Base-by-base conservation (phyloP, 1,284 basidiomycete species). In the Tilletia walkeri region DNA sequence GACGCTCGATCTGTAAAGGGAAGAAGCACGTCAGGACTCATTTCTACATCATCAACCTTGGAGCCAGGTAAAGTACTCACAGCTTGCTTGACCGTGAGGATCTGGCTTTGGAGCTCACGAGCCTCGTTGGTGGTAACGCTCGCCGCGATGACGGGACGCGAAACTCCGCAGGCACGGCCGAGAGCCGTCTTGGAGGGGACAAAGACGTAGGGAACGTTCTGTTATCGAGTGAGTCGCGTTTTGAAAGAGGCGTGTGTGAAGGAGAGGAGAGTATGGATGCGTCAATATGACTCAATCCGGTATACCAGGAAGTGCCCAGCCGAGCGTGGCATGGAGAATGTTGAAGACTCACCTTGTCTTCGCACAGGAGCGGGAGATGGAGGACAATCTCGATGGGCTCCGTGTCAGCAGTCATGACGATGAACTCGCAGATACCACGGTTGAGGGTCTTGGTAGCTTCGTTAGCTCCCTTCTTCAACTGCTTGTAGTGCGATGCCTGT, bases 311-410 rank as follows among this genome's bases (percentile, higher is more conserved):
- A 30, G 1, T 30, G 24, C 24, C 2, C 24, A 30, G 24, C 24
- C 24, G 24, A 30, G 24, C 24, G 24, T 30, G 24, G 24, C 24
- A 30, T 30, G 24, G 24, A 30, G 24, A 30, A 30, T 36, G 30
- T 18, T 61, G 16, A 24, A 20, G 9, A 69, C 72, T 45, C 65
- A 72, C 72, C 69, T 99, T 99, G 88, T 99, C 96, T 86, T 99
- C 96, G 84, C 96, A 99, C 56, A 99, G 88, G 69, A 99, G 88
- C 59, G 96, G 96, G 38, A 99, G 89, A 86, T 99, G 96, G 76
- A 99, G 89, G 66, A 99, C 87, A 84, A 99, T 99, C 85, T 99
- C 95, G 81, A 99, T 89, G 67, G 95, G 95, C 85, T 99, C 95
- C 63, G 95, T 77, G 81, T 85, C 86, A 73, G 94, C 96, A 71